Base-by-base conservation (phyloP, 83 land plant genomes). In the Thuja plicata region DNA sequence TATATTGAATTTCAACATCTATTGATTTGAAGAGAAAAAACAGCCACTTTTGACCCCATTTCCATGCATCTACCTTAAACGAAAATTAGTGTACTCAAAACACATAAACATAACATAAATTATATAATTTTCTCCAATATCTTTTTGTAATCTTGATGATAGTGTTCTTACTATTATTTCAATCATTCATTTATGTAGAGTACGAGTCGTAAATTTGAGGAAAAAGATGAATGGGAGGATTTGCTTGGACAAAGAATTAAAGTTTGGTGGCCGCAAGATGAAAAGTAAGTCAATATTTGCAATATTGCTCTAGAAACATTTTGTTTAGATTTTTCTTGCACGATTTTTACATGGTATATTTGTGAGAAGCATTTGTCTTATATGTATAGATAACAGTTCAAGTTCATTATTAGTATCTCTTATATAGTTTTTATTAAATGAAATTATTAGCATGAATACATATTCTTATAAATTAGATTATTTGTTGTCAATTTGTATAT, bases 221-320 rank as follows among this genome's bases (percentile, higher is more conserved):
- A 38, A 7, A 21, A 38, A 38, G 27, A 37, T 78, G 82, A 5
- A 60, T 41, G 87, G 34, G 84, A 48, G 19, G 94, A 95, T 54
- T 87, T 95, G 91, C 81, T 95, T 87, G 95, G 90, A 32, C 89
- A 87, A 73, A 92, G 93, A 87, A 90, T 95, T 84, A 91, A 92
- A 88, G 93, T 95, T 82, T 95, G 96, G 96, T 95, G 96, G 96
- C 96, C 96, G 48, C 83, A 90, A 71, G 96, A 95, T 88, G 91
- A 93, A 87, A 16, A 89, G 96, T 93, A 86, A 92, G 94, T 89
- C 12, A 17, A 19, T 38, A 9, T 35, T 78, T 78, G 9, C 3
- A 5, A 6, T 78, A 21, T 16, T 38, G 6, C 37, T 16, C 41
- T 78, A 8, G 24, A 79, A 40, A 17, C 24, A 35, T 41, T 17